Evolutionary conservation across 1,284 basidiomycete species (phyloP).

Genomic region (Meripilus lineatus): DNA sequence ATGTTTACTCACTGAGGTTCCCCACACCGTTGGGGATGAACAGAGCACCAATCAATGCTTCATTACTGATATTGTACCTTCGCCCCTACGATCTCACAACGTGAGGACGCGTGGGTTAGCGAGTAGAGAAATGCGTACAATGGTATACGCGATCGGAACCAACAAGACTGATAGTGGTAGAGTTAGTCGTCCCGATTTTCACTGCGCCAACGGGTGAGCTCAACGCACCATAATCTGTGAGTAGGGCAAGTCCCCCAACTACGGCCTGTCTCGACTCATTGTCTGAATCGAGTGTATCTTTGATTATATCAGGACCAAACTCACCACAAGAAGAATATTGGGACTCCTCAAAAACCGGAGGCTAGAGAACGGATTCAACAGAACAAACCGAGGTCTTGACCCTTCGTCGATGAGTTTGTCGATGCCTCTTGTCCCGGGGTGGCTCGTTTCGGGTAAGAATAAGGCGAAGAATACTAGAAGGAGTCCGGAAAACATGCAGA

Average conservation of each 20-base stretch:
- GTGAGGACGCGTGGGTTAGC: too few species aligned
- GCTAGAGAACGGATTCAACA: conserved; percentile 54
- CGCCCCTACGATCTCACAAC: too few species aligned
- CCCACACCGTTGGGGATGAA: conserved; percentile 59
- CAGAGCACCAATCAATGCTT: conserved; percentile 53
- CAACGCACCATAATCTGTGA: conserved; percentile 40
- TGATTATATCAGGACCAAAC: conserved; percentile 19
- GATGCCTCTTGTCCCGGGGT: conserved; percentile 44
- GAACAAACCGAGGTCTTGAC: conserved; percentile 31
- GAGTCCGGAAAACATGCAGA: conserved; percentile 40
- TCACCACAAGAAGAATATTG: conserved; percentile 49
- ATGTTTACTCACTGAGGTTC: conserved; percentile 50
- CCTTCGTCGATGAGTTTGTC: conserved; percentile 29
- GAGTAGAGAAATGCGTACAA: conserved; percentile 24
- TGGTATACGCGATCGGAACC: conserved; percentile 34
- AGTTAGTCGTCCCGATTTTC: background rate
- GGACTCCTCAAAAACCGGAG: conserved; percentile 50
- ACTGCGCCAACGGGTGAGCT: too few species aligned
- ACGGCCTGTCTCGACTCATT: conserved; percentile 31
- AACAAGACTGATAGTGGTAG: conserved; percentile 29
- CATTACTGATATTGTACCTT: conserved; percentile 54
- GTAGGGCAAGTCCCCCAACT: conserved; percentile 30
- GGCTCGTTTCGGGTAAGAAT: conserved; percentile 68
- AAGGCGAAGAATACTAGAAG: conserved; percentile 40
- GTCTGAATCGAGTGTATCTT: background rate